These are phyloP conservation scores for Taphrina wiesneri DNA, from an alignment of 1,139 yeast genomes.

Conservation along the genomic window DNA sequence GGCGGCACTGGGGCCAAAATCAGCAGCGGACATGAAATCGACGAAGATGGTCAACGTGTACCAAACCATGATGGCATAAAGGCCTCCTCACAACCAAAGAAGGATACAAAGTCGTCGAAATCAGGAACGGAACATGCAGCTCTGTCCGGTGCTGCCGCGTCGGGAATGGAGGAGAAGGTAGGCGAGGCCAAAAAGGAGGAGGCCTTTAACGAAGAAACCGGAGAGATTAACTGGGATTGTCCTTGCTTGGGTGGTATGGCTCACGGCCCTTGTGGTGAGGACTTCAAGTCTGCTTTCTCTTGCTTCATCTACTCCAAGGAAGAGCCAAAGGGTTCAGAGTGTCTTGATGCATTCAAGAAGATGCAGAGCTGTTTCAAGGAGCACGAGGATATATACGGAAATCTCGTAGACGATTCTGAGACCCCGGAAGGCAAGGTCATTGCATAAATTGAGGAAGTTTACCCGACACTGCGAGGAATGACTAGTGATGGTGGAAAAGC, in stretches of 20 bases:
- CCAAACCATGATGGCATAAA: slow-evolving; percentile 25
- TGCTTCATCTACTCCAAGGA: slow-evolving; percentile 93
- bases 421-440: slow-evolving; percentile 32
- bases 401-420: slow-evolving; percentile 30
- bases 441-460: background rate
- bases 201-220: slow-evolving; percentile 95
- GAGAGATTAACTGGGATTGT: slow-evolving; percentile 99
- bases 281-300: slow-evolving; percentile 89
- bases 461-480: background rate
- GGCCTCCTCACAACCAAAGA: slow-evolving; percentile 13
- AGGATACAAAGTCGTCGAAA: slow-evolving; percentile 2
- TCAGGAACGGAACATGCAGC: background rate
- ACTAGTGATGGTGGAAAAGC: background rate
- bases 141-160: slow-evolving; percentile 1
- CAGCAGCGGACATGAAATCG: slow-evolving; percentile 19
- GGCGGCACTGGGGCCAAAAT: slow-evolving; percentile 34
- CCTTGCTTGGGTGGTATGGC: slow-evolving; percentile 93
- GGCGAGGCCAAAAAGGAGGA: slow-evolving; percentile 50
- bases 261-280: slow-evolving; percentile 82
- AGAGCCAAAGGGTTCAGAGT: slow-evolving; percentile 96
- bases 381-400: slow-evolving; percentile 92
- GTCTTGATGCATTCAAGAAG: slow-evolving; percentile 79
- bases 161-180: slow-evolving; percentile 33
- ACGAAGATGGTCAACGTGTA: slow-evolving; percentile 11
- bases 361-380: slow-evolving; percentile 96